A percentile compares a stretch with the other conserved stretches of the same genome.
These are phyloP conservation scores for Akebia trifoliata DNA, from an alignment of 164 flowering plant genomes.

Conservation along the genomic window DNA sequence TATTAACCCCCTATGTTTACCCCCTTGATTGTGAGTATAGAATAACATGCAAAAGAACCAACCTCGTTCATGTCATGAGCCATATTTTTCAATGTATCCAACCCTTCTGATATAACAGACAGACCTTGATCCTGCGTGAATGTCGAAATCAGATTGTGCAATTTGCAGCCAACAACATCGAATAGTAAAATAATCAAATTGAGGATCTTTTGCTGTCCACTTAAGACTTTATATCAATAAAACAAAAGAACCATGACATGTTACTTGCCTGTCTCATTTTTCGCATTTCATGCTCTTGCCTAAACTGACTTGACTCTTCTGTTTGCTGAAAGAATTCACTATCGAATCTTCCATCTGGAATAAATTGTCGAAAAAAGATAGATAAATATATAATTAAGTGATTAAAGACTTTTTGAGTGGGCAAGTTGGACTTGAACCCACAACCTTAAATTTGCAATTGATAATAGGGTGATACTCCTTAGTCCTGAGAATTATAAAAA, in stretches of 20 bases:
- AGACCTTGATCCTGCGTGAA: conserved; percentile 77
- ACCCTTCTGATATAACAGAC: conserved; percentile 81
- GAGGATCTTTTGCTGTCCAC: no score
- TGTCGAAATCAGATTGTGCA: background rate
- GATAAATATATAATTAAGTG: no score
- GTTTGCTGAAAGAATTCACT: conserved; percentile 64
- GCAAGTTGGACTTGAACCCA: no score
- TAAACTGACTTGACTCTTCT: conserved; percentile 71
- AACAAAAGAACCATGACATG: background rate
- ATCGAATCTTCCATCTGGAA: conserved; percentile 66
- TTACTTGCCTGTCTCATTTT: conserved; percentile 68
- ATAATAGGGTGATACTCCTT: no score
- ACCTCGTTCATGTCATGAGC: conserved; percentile 99
- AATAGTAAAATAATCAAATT: no score
- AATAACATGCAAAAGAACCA: conserved; percentile 9
- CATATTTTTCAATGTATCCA: conserved; percentile 88
- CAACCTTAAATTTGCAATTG: no score
- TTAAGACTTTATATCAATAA: no score
- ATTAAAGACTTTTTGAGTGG: no score
- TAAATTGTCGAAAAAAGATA: background rate
- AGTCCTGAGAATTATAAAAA: no score
- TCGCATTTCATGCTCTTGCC: conserved; percentile 89
- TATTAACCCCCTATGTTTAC: background rate
- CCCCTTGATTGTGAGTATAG: background rate
- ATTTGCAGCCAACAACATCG: background rate